A percentile compares a stretch with the other conserved stretches of the same genome.
Conservation (phyloP, 163 green algal species). For the Scenedesmus sp. region DNA sequence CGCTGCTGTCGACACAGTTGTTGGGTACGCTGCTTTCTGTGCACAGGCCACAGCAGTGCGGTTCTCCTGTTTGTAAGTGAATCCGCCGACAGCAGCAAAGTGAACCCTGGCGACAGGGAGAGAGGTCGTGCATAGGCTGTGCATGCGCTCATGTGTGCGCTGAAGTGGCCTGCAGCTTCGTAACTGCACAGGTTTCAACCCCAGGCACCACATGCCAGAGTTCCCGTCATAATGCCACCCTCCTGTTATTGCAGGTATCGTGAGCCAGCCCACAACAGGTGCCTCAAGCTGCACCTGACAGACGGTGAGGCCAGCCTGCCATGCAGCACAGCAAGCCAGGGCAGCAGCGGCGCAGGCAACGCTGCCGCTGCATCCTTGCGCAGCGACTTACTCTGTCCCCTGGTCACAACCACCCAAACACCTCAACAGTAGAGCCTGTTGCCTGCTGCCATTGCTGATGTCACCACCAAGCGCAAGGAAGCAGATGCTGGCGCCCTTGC, state of each 20-base stretch:
- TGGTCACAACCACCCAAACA: too few species aligned
- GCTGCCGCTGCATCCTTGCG: too few species aligned
- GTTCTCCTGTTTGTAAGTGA: background rate
- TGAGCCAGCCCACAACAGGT: constrained; percentile 53
- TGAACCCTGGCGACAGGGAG: background rate
- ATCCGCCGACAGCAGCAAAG: background rate
- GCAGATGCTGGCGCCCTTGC: too few species aligned
- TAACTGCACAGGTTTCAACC: constrained; percentile 23
- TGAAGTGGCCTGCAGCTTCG: background rate
- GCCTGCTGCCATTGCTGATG: too few species aligned
- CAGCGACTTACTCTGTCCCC: too few species aligned
- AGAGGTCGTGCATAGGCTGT: background rate
- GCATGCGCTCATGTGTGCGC: background rate
- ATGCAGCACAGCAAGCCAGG: too few species aligned
- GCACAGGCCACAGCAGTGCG: background rate
- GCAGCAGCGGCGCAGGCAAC: too few species aligned
- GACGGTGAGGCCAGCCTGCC: constrained; percentile 66
- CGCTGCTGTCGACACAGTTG: background rate
- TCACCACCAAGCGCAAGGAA: too few species aligned
- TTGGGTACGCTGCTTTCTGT: background rate
- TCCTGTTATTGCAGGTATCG: constrained; percentile 46
- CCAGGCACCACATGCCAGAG: background rate
- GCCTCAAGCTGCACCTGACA: constrained; percentile 80
- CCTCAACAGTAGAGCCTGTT: too few species aligned
- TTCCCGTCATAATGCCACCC: background rate